Evolutionary conservation across 129 eudicot genomes (phyloP).

Genomic region (Flaveria robusta): DNA sequence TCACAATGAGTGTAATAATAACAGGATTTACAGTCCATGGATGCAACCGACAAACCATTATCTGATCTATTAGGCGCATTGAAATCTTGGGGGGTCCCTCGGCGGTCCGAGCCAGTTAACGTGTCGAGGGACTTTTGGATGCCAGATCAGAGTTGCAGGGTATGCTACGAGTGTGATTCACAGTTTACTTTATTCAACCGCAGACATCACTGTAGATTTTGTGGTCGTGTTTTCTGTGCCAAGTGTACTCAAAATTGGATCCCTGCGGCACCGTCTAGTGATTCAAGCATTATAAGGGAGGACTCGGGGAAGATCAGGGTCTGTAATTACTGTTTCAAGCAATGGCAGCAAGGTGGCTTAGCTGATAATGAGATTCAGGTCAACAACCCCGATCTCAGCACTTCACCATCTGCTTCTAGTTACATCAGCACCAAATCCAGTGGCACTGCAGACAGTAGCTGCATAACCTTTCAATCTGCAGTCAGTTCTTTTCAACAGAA

Average conservation of each 20-base stretch:
- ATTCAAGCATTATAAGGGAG: constrained; percentile 33
- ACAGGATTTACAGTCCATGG: constrained; percentile 62
- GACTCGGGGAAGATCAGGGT: constrained; percentile 69
- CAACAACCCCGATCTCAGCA: constrained; percentile 46
- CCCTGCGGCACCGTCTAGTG: constrained; percentile 49
- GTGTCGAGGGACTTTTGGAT: constrained; percentile 99
- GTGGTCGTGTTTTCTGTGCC: constrained; percentile 85
- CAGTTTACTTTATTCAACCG: constrained; percentile 73
- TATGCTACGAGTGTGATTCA: constrained; percentile 93
- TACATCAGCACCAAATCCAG: constrained; percentile 66
- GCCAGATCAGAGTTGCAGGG: constrained; percentile 98
- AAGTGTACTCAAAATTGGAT: constrained; percentile 80
- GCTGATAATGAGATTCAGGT: constrained; percentile 54
- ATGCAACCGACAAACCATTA: constrained; percentile 51
- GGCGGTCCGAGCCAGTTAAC: constrained; percentile 61
- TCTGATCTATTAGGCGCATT: constrained; percentile 61
- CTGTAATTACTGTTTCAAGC: constrained; percentile 86
- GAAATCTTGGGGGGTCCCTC: constrained; percentile 73
- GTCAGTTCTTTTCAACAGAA: constrained; percentile 35
- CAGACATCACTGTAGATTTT: constrained; percentile 86
- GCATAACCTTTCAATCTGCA: constrained; percentile 55
- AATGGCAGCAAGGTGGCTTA: constrained; percentile 73
- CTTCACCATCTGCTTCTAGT: constrained; percentile 69
- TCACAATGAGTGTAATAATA: constrained; percentile 57
- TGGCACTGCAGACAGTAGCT: constrained; percentile 71